Conservation (phyloP, 2,329 filamentous ascomycete species). For the Aschersonia sp. region DNA sequence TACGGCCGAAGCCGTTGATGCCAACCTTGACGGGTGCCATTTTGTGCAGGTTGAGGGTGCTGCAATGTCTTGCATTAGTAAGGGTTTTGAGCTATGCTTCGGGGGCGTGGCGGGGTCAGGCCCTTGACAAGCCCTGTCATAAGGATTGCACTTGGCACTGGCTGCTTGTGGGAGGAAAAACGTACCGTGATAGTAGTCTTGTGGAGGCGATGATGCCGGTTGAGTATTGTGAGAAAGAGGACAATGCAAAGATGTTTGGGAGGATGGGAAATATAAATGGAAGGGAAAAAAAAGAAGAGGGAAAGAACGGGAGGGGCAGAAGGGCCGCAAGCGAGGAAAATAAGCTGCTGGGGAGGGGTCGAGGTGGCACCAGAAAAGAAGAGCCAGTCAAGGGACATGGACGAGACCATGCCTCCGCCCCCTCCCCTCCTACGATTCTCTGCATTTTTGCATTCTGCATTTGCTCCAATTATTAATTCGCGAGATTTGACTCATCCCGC, state of each 20-base stretch:
- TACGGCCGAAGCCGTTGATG: slow-evolving; percentile 99
- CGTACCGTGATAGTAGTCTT: no score
- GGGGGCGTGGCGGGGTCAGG: not conserved
- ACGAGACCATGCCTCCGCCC: no score
- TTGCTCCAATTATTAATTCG: not conserved
- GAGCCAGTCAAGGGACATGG: no score
- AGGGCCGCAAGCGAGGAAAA: not conserved
- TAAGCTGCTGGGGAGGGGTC: slow-evolving; percentile 1
- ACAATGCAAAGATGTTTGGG: slow-evolving; percentile 1
- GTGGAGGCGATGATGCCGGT: no score
- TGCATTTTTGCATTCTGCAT: not conserved
- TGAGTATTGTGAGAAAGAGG: not conserved
- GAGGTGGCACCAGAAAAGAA: not conserved
- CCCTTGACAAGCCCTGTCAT: no score
- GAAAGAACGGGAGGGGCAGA: slow-evolving; percentile 1
- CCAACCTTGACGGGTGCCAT: slow-evolving; percentile 59
- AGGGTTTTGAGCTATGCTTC: not conserved
- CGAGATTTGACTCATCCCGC: no score
- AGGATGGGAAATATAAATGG: not conserved
- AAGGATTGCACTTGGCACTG: no score
- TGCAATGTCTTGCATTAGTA: not conserved
- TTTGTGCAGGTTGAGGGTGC: slow-evolving; percentile 10
- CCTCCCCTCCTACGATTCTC: not conserved
- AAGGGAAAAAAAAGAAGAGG: not conserved
- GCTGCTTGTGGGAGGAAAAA: no score